Evolutionary conservation across 1,139 yeast genomes (phyloP).

Genomic region (Pichia sp.): DNA sequence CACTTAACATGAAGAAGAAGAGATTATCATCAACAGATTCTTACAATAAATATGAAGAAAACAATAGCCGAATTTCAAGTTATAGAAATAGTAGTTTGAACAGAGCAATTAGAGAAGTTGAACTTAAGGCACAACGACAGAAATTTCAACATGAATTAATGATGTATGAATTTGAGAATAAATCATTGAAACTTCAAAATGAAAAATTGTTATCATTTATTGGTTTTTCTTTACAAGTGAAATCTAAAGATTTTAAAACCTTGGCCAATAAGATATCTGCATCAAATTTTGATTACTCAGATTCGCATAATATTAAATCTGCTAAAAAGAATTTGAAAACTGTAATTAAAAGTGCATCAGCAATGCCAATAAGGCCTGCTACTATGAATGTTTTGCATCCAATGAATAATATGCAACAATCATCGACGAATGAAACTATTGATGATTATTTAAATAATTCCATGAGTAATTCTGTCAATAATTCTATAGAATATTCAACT

Average conservation of each 20-base stretch:
- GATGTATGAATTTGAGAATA: constrained; percentile 47
- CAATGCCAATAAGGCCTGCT: constrained; percentile 29
- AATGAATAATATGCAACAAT: not conserved
- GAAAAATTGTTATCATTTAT: constrained; percentile 51
- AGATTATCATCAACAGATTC: not conserved
- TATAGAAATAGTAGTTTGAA: constrained; percentile 20
- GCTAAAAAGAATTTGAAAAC: constrained; percentile 29
- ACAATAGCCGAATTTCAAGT: constrained; percentile 14
- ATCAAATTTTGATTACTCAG: constrained; percentile 38
- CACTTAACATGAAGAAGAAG: not conserved
- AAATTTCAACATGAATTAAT: constrained; percentile 44
- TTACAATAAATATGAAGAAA: not conserved
- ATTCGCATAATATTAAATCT: constrained; percentile 43
- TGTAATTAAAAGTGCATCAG: constrained; percentile 33
- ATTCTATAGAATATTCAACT: constrained; percentile 16
- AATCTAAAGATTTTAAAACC: constrained; percentile 1
- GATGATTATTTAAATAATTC: not conserved
- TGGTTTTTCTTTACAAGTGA: constrained; percentile 50
- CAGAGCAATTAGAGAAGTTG: constrained; percentile 27
- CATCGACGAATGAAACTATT: not conserved
- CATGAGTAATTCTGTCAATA: constrained; percentile 3
- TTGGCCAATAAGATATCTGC: constrained; percentile 3
- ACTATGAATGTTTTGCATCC: not conserved
- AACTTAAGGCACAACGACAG: constrained; percentile 19
- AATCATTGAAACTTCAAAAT: constrained; percentile 46